Evolutionary conservation across 768 basidiomycete genomes (phyloP), one percentile per base, ranked within the genome.

Genomic region (Hemileccinum impolitum): DNA sequence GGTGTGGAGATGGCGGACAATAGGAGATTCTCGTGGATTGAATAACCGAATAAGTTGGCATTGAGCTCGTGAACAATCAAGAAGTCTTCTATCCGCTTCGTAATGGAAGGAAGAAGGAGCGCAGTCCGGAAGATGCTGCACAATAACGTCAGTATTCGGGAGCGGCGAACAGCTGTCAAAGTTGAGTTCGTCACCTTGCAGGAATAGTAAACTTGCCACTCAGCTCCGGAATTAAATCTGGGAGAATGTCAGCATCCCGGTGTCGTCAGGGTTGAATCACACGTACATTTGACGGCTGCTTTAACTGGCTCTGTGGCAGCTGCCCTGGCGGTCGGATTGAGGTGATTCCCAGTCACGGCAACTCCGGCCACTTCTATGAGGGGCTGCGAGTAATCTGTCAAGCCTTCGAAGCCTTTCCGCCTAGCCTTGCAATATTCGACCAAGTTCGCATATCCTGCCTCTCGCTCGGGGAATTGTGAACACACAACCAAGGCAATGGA

Each of bases 171-270:
- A 48, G 9, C 34, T 51, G 50, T 18, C 39, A 61, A 50, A 23
- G 43, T 62, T 52, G 51, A 58, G 55, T 65, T 56, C 35, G 63
- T 55, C 54, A 86, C 90, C 83, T 88, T 21, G 85, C 85, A 31
- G 87, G 81, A 51, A 90, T 71, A 10, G 82, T 84, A 60, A 79
- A 82, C 59, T 80, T 86, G 37, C 75, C 76, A 60, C 84, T 87
- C 14, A 91, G 70, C 63, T 92, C 90, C n/a, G 90, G 90, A 57
- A 92, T 89, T 35, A 92, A 72, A 63, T 87, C 90, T 92, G 61
- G 9, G 47, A 52, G 51, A 37, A 56, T 44, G 49, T 67, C 57
- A 65, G 50, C 58, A 64, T 53, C 45, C 62, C 60, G 60, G 36
- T n/a, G 48, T 18, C 28, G 32, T 54, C 58, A 62, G 54, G 55